These are phyloP conservation scores for Scutellaria barbata DNA, from an alignment of 257 asterid species.

Conservation along the genomic window DNA sequence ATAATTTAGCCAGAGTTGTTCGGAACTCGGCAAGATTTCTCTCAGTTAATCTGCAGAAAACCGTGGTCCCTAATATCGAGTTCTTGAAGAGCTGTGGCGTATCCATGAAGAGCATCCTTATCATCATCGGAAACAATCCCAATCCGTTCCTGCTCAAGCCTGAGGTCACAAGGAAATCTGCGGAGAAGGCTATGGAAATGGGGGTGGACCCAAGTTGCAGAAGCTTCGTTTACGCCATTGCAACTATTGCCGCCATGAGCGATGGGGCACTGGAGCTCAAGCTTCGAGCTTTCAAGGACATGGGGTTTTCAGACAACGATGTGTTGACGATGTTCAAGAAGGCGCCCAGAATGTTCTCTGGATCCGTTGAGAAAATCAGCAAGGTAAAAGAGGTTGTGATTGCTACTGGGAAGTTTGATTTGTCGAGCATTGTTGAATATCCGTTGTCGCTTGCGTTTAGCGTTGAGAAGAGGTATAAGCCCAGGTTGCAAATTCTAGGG, in stretches of 20 bases:
- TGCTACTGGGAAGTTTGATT: conserved; percentile 35
- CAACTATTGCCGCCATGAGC: not conserved
- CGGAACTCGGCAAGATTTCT: not conserved
- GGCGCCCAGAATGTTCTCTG: conserved; percentile 38
- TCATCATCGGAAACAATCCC: not conserved
- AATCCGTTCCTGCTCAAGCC: not conserved
- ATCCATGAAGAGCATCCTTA: not conserved
- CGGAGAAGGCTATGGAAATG: not conserved
- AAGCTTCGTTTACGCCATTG: not conserved
- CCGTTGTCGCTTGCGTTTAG: conserved; percentile 42
- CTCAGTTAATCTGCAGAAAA: not conserved
- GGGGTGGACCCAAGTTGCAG: not conserved
- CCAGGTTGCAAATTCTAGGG: conserved; percentile 34
- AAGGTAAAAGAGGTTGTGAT: conserved; percentile 2
- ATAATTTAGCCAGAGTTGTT: not conserved
- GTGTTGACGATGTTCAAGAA: not conserved
- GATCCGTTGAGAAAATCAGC: conserved; percentile 27
- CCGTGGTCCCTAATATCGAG: not conserved
- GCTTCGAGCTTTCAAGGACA: not conserved
- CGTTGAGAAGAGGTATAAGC: conserved; percentile 45
- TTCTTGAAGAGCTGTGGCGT: not conserved
- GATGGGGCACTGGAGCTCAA: not conserved
- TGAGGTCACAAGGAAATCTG: not conserved
- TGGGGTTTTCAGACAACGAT: not conserved
- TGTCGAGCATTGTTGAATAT: conserved; percentile 30